phyloP scores from a whole-genome alignment of 106 monocot genomes.

The Dendrobium nobile region DNA sequence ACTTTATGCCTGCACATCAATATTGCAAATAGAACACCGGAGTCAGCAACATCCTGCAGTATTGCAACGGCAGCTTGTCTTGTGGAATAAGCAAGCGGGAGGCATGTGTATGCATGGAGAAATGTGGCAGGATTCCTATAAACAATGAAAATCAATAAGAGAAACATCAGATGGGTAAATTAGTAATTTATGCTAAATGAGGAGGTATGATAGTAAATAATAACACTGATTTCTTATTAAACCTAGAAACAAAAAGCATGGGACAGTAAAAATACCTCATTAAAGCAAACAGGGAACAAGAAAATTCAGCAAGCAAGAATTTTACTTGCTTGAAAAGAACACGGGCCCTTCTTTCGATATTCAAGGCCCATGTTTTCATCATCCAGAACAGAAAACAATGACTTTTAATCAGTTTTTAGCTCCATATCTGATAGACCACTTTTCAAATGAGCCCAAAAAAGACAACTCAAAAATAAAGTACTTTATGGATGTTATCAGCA shows the following conservation, averaged over 20 bases:
- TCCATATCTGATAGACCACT: background rate
- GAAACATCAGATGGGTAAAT: background rate
- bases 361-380: background rate
- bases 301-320: background rate
- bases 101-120: conserved; percentile 99
- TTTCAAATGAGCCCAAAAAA: conserved; percentile 1
- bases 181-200: background rate
- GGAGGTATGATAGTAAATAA: background rate
- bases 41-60: conserved; percentile 95
- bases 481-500: background rate
- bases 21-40: conserved; percentile 88
- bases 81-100: conserved; percentile 83
- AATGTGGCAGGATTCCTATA: conserved; percentile 92
- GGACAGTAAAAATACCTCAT: background rate
- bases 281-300: background rate
- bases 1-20: conserved; percentile 99
- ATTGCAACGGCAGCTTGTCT: conserved; percentile 89
- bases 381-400: background rate
- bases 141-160: background rate
- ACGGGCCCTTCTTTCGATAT: background rate
- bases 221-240: background rate
- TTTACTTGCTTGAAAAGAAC: background rate
- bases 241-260: background rate
- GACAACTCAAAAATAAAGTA: background rate
- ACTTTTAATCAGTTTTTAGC: background rate